phyloP scores from a whole-genome alignment of 192 early-diverging fungal genomes.

The Oehlia diaphana region DNA sequence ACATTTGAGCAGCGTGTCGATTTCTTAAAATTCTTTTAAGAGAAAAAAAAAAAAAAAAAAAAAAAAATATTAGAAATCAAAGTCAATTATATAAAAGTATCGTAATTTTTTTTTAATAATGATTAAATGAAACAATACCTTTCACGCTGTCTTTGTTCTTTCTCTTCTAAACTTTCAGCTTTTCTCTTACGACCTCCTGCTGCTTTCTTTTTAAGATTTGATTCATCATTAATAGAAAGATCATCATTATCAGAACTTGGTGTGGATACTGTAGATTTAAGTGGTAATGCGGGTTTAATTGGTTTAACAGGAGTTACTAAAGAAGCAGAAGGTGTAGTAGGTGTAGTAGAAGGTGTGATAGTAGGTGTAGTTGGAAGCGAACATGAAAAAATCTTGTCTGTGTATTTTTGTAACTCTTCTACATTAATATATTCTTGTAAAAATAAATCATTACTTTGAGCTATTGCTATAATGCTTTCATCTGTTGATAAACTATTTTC shows the following conservation, averaged over 20 bases:
- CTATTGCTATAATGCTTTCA: background rate
- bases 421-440: background rate
- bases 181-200: conserved; percentile 23
- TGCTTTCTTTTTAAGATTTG: conserved; percentile 11
- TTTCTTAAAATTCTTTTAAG: conserved; percentile 58
- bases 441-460: background rate
- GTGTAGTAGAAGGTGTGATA: too few species aligned
- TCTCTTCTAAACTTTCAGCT: conserved; percentile 30
- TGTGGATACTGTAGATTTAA: background rate
- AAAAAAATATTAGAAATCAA: background rate
- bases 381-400: background rate
- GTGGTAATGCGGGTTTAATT: background rate
- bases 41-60: background rate
- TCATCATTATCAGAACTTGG: background rate
- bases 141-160: conserved; percentile 6
- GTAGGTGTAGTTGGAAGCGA: background rate
- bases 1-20: conserved; percentile 73
- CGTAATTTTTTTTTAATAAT: too few species aligned
- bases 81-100: background rate
- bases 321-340: background rate
- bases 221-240: background rate
- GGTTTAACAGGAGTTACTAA: background rate
- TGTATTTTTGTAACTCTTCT: background rate
- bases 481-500: background rate
- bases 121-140: background rate